Percentiles rank a stretch among this genome's conserved stretches.
Conservation (phyloP, 2,329 filamentous ascomycete species). For the Fusarium sp. region DNA sequence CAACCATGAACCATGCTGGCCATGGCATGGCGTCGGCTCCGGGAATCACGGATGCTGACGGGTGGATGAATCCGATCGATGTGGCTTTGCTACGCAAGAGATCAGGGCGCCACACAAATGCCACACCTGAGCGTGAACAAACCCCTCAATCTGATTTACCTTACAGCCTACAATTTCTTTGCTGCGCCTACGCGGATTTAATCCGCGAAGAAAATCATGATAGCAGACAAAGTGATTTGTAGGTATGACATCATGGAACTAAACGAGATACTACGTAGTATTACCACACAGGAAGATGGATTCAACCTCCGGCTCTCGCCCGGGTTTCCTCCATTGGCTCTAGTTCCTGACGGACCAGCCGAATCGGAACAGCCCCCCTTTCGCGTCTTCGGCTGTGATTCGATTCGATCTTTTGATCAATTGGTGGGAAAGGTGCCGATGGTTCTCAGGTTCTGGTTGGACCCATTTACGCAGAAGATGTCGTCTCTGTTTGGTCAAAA, state of each 20-base stretch:
- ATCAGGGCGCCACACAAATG: slow-evolving; percentile 24
- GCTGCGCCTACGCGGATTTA: background rate
- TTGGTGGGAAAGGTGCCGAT: slow-evolving; percentile 40
- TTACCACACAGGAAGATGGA: slow-evolving; percentile 1
- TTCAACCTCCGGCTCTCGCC: slow-evolving; percentile 36
- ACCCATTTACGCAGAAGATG: slow-evolving; percentile 8
- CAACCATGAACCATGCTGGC: slow-evolving; percentile 4
- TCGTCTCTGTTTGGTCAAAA: slow-evolving; percentile 16
- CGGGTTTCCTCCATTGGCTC: slow-evolving; percentile 37
- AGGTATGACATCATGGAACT: slow-evolving; percentile 34
- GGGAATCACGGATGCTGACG: slow-evolving; percentile 37
- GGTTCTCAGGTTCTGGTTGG: background rate
- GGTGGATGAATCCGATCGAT: slow-evolving; percentile 12
- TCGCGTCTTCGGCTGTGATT: slow-evolving; percentile 35
- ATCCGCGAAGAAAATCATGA: background rate
- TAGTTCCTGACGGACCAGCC: slow-evolving; percentile 8
- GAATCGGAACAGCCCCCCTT: slow-evolving; percentile 7
- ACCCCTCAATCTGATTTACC: background rate
- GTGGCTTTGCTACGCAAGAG: slow-evolving; percentile 24
- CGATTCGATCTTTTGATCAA: background rate
- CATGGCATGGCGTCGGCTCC: slow-evolving; percentile 20
- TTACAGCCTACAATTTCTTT: background rate
- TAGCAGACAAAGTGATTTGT: slow-evolving; percentile 1
- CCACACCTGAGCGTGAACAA: background rate
- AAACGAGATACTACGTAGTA: background rate